Evolutionary conservation across 495 filamentous ascomycete species (phyloP).

Genomic region (Aspergillus cristatus): DNA sequence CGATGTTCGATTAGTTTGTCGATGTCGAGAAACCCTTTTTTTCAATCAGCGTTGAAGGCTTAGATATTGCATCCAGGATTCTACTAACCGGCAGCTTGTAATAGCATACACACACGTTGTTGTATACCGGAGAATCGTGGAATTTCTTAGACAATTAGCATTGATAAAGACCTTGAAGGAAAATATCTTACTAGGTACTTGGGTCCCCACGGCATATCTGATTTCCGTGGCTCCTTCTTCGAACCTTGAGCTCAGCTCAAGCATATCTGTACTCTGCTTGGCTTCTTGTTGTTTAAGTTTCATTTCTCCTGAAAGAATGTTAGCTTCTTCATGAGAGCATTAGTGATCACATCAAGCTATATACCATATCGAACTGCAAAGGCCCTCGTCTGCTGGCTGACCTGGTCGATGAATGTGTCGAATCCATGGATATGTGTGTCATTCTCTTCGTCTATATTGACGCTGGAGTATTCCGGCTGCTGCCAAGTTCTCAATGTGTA

Average conservation of each 20-base stretch:
- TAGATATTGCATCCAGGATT: background rate
- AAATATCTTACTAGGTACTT: slow-evolving; percentile 2
- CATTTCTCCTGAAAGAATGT: slow-evolving; percentile 1
- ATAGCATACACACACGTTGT: slow-evolving; percentile 10
- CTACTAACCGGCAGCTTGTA: slow-evolving; percentile 11
- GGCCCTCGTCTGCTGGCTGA: slow-evolving; percentile 14
- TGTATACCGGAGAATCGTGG: slow-evolving; percentile 3
- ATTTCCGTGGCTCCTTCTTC: background rate
- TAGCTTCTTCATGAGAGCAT: background rate
- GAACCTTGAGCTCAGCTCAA: background rate
- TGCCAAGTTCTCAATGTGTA: slow-evolving; percentile 18
- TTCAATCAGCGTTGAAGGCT: slow-evolving; percentile 2
- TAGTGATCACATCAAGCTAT: background rate
- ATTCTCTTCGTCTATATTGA: slow-evolving; percentile 11
- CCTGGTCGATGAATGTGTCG: slow-evolving; percentile 25
- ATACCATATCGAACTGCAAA: slow-evolving; percentile 14
- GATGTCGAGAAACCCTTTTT: slow-evolving; percentile 30
- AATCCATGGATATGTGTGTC: slow-evolving; percentile 20
- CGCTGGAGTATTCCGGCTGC: slow-evolving; percentile 5
- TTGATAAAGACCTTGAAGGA: background rate
- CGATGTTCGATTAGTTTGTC: slow-evolving; percentile 28
- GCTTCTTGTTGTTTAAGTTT: background rate
- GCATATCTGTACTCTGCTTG: background rate
- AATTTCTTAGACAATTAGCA: slow-evolving; percentile 1
- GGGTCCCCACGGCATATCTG: slow-evolving; percentile 2